These are phyloP conservation scores for Neofusicoccum ribis DNA, from an alignment of 2,329 filamentous ascomycete genomes.

Conservation along the genomic window DNA sequence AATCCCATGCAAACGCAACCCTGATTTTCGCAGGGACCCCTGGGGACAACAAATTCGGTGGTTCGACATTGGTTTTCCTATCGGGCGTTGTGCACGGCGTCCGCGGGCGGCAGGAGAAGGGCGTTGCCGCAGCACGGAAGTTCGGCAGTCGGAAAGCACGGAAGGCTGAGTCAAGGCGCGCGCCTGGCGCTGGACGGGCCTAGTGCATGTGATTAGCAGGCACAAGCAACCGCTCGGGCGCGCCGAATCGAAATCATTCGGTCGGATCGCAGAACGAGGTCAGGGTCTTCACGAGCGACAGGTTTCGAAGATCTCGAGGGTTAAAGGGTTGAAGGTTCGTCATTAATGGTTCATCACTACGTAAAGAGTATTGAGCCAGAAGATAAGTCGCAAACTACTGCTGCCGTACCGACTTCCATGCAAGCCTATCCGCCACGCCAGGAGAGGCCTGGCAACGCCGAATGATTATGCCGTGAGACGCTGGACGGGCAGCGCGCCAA, in stretches of 20 bases:
- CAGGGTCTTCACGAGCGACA: not conserved
- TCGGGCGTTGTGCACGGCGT: not conserved
- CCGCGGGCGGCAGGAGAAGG: not conserved
- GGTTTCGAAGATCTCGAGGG: not conserved
- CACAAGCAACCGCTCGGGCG: not conserved
- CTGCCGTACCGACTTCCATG: conserved; percentile 12
- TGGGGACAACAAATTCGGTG: not conserved
- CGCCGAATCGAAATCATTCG: not conserved
- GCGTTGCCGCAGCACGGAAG: not conserved
- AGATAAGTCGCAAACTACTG: not conserved
- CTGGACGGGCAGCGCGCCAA: conserved; percentile 2
- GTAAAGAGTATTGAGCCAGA: conserved; percentile 11
- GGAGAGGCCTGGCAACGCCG: conserved; percentile 11
- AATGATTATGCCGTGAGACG: conserved; percentile 16
- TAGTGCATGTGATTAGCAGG: not conserved
- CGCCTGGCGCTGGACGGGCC: not conserved
- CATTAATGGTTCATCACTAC: conserved; percentile 19
- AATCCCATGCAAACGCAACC: not conserved
- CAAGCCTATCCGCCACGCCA: conserved; percentile 13
- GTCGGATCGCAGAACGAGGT: not conserved
- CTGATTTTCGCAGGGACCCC: not conserved
- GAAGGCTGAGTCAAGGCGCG: conserved; percentile 4
- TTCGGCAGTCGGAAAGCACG: not conserved
- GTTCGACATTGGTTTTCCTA: not conserved
- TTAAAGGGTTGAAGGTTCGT: not conserved